Evolutionary conservation across 2,329 filamentous ascomycete species (phyloP).

Genomic region (Fusarium globosum): DNA sequence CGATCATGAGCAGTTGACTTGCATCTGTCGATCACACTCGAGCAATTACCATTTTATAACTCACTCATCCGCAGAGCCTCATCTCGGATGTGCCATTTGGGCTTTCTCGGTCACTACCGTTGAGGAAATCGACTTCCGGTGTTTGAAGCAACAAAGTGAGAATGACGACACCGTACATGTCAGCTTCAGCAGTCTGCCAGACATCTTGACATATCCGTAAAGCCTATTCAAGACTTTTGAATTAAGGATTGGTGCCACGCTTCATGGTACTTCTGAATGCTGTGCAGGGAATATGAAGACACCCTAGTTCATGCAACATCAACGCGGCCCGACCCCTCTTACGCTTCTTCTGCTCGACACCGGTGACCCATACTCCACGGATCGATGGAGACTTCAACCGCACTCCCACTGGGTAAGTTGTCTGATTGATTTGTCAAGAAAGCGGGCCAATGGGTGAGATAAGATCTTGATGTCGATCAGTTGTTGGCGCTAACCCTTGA

Average conservation of each 20-base stretch:
- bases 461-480: constrained; percentile 24
- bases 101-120: constrained; percentile 29
- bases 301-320: constrained; percentile 29
- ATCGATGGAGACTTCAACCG: neutral
- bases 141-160: constrained; percentile 2
- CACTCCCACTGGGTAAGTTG: constrained; percentile 10
- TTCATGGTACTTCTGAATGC: constrained; percentile 8
- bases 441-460: constrained; percentile 24
- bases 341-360: constrained; percentile 15
- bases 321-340: constrained; percentile 26
- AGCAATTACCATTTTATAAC: constrained; percentile 33
- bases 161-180: constrained; percentile 36
- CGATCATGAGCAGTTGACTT: neutral
- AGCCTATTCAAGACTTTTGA: neutral
- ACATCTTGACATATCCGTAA: constrained; percentile 10
- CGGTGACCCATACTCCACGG: constrained; percentile 6
- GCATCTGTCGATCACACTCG: neutral
- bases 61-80: constrained; percentile 35
- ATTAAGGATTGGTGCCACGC: constrained; percentile 26
- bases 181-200: constrained; percentile 18
- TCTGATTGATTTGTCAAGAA: constrained; percentile 8
- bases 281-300: constrained; percentile 3
- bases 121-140: neutral
- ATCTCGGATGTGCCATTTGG: constrained; percentile 34
- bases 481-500: constrained; percentile 37